Evolutionary conservation across 768 basidiomycete genomes (phyloP), one percentile per base, ranked within the genome.

Genomic region (Pleurotus pulmonarius): DNA sequence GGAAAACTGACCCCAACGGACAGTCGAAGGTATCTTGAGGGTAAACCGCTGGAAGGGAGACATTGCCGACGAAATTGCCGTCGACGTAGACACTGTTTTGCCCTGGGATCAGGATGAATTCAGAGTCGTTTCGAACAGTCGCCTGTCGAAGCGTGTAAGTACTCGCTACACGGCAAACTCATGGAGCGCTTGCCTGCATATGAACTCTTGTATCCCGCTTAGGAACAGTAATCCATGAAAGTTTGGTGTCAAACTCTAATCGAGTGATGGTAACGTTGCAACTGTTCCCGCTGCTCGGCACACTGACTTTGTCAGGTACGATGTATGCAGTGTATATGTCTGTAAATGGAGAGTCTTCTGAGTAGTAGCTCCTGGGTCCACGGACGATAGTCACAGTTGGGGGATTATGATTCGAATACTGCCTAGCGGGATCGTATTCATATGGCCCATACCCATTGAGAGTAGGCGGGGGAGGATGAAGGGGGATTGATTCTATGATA

Each of bases 221-320:
- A 13, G 51, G 46, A 34, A 47, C 41, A 24, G 24, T 59, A 43
- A 47, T 55, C 54, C 38, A 34, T 29, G 12, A 22, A 43, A 38
- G 41, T 29, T 41, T 37, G n/a, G 54, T 44, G 9, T 38, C 25
- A 5, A 24, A 15, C 13, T 46, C 38, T 45, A 55, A 25, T 18
- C 12, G 38, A 2, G 24, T 22, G 13, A 53, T 53, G 16, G 51
- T 77, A 6, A 79, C 73, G 29, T 34, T 69, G 78, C 49, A 76
- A 75, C 3, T 68, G 60, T 3, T 34, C 29, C 60, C 68, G 3
- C 67, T 67, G 57, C 78, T 75, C 40, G 70, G 72, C 13, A 81
- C 68, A 15, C 63, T 71, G 41, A 77, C 73, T 9, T 71, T 58
- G 0, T 78, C 78, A 0, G 77, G 76, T 9, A 78, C 69, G 57